These are phyloP conservation scores for Eudorina sp. DNA, from an alignment of 139 green algal species.

Conservation along the genomic window DNA sequence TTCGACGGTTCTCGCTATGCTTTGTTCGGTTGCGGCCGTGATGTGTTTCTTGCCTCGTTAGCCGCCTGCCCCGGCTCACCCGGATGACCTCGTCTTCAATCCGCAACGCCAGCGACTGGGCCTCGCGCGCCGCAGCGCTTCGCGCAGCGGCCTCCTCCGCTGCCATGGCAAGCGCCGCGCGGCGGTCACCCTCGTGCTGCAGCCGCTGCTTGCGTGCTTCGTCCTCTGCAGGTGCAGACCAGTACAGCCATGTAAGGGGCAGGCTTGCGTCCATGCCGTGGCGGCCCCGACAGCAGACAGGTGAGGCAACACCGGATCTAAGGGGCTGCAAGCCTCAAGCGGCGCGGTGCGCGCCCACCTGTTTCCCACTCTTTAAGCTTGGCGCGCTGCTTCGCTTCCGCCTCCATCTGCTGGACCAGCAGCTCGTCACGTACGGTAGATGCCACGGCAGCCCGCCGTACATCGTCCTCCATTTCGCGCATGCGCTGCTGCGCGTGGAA, in stretches of 20 bases:
- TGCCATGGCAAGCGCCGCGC: background rate
- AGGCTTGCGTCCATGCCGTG: too few species aligned
- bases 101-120: conserved; percentile 51
- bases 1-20: too few species aligned
- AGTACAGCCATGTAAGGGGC: too few species aligned
- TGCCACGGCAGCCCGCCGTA: conserved; percentile 49
- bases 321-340: too few species aligned
- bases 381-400: conserved; percentile 48
- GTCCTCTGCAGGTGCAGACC: conserved; percentile 47
- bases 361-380: conserved; percentile 57
- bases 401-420: conserved; percentile 55
- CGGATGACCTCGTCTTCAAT: conserved; percentile 55
- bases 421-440: conserved; percentile 51
- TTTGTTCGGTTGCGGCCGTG: too few species aligned
- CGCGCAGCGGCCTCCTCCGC: conserved; percentile 57
- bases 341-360: background rate
- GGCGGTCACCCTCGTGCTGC: background rate
- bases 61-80: conserved; percentile 50
- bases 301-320: too few species aligned
- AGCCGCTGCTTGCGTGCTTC: conserved; percentile 35
- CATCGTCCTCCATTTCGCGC: conserved; percentile 69
- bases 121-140: conserved; percentile 48
- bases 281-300: too few species aligned
- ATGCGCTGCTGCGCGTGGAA: conserved; percentile 73
- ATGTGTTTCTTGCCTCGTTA: too few species aligned